Base-by-base conservation (phyloP, 129 eudicot genomes). In the Logfia minima region DNA sequence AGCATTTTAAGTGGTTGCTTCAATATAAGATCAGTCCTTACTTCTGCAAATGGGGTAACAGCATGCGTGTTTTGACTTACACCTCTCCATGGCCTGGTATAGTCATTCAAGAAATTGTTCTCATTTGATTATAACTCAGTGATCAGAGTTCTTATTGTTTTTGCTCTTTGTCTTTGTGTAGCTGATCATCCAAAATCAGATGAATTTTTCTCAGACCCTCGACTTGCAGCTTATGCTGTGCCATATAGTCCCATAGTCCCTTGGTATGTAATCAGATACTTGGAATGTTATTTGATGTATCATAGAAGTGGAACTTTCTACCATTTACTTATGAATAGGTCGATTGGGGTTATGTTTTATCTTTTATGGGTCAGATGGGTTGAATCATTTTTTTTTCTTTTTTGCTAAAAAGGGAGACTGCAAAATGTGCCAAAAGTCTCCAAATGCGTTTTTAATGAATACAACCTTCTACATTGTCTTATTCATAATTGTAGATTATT, bases 161-260 rank as follows among this genome's bases (percentile, higher is more conserved):
- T 31, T 16, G 24, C 14, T 79, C 55, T 55, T 29, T 31, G 48
- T 64, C 5, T 11, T 76, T 71, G 17, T 68, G 75, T 81, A 94
- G 98, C 98, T 82, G 90, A 87, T 83, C 96, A 94, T 84, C 98
- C 98, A 62, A 94, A 94, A 82, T 86, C 98, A 72, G 98, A 94
- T 82, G 98, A 94, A 79, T 91, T 91, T 82, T 85, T 86, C 74
- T 91, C 93, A 68, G 93, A 94, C 70, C 93, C 98, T 34, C 91
- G 97, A 61, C 96, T 94, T 85, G 97, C 98, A 56, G 98, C 98
- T 84, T 94, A 94, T 83, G 98, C 98, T 52, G 98, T 94, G 67
- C 98, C 98, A 79, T 86, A 87, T 85, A 82, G 87, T 75, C 98
- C 97, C 68, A 92, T 94, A 71, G 90, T 94, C 43, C 66, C 96